Conservation (phyloP, 176 grass and related monocot genomes). For the Cenchrus purpureus region DNA sequence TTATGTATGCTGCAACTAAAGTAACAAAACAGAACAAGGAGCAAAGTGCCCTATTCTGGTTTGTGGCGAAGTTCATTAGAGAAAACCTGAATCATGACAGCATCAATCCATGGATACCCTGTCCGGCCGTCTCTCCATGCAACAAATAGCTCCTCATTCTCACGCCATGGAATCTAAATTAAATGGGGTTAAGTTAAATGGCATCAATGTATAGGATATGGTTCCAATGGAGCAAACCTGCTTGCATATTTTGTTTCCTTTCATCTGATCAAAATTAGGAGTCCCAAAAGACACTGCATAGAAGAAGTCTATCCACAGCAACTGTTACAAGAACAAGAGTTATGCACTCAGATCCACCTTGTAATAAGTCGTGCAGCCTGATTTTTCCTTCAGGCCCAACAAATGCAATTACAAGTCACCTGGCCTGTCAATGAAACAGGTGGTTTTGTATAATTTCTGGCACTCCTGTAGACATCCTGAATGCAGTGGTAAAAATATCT, state of each 20-base stretch:
- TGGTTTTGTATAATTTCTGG: conserved; percentile 77
- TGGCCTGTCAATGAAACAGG: conserved; percentile 69
- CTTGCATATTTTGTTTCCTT: conserved; percentile 88
- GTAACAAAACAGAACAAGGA: neutral
- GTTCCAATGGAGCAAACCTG: conserved; percentile 48
- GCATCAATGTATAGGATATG: neutral
- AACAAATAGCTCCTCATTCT: conserved; percentile 68
- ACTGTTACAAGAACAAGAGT: conserved; percentile 46
- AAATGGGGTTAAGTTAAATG: neutral
- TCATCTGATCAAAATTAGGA: conserved; percentile 89
- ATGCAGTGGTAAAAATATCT: conserved; percentile 93
- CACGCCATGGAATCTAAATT: conserved; percentile 77
- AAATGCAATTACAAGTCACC: conserved; percentile 26
- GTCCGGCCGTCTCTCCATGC: conserved; percentile 86
- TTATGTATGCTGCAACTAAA: conserved; percentile 11
- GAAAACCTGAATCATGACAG: conserved; percentile 93
- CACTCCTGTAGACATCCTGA: conserved; percentile 64
- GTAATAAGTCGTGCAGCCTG: neutral
- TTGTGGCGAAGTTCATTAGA: neutral
- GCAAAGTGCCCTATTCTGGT: neutral
- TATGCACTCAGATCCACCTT: neutral
- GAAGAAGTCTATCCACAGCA: conserved; percentile 91
- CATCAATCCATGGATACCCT: conserved; percentile 98
- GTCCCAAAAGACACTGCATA: conserved; percentile 82
- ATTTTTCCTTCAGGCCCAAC: conserved; percentile 18